Evolutionary conservation across 2,329 filamentous ascomycete genomes (phyloP).

Genomic region (Chrysoporthe deuterocubensis): DNA sequence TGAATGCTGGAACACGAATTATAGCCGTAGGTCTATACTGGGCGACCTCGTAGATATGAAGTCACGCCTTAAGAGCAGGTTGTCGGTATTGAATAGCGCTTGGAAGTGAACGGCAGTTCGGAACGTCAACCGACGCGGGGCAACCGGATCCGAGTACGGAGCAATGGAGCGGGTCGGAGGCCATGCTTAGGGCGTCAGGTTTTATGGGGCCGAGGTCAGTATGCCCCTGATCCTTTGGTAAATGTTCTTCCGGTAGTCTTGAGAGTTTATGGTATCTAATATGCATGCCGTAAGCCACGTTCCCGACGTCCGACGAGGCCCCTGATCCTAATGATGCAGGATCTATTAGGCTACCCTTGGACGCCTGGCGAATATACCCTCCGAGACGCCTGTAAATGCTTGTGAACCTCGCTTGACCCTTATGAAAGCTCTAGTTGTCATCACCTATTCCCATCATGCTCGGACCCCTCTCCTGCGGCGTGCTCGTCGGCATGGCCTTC

Average conservation of each 20-base stretch:
- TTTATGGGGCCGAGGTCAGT: neutral
- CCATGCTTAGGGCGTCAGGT: neutral
- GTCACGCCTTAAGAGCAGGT: neutral
- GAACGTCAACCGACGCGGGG: neutral
- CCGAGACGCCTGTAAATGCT: slow-evolving; percentile 26
- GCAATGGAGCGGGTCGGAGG: neutral
- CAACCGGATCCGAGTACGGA: slow-evolving; percentile 7
- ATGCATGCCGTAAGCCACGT: slow-evolving; percentile 4
- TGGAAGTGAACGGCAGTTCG: neutral
- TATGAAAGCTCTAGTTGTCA: slow-evolving; percentile 45
- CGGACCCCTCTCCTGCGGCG: slow-evolving; percentile 43
- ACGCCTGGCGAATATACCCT: slow-evolving; percentile 22
- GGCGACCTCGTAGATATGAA: neutral
- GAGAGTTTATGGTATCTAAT: slow-evolving; percentile 16
- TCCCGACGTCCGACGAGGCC: slow-evolving; percentile 2
- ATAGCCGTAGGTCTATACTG: neutral
- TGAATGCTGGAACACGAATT: neutral
- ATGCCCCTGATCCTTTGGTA: neutral
- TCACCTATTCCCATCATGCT: slow-evolving; percentile 63
- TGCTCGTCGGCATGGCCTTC: slow-evolving; percentile 44
- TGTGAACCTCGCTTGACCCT: slow-evolving; percentile 10
- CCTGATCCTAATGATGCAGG: slow-evolving; percentile 12
- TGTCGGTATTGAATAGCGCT: neutral
- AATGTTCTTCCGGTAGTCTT: neutral
- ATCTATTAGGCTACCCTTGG: neutral